Base-by-base conservation (phyloP, 192 early-diverging fungal species). In the Coemansia sp. region DNA sequence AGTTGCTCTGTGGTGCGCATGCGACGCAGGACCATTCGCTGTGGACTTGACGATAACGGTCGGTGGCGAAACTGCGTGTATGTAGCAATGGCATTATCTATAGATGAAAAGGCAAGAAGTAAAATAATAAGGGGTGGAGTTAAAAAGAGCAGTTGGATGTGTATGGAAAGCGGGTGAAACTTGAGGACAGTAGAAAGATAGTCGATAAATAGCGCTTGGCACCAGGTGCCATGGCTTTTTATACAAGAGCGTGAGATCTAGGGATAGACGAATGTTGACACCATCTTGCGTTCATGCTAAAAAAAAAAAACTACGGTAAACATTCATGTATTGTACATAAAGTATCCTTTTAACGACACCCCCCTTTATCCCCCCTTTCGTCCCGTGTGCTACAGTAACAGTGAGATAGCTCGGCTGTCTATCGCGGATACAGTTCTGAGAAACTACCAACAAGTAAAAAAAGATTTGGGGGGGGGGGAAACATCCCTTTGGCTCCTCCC, bases 21-120 rank as follows among this genome's bases (percentile, higher is more conserved):
- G 62, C 21, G 25, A 70, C 38, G 51, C 68, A 70, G 11, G 59
- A 45, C 68, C 59, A 61, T 36, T 61, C 59, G 59, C 59, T 61
- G 2, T 23, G 32, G 9, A 19, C 19, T 23, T 36, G 29, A 15
- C 55, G 63, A 71, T 3, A 71, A 70, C 39, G 36, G 15, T 58
- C 29, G 29, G 4, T 14, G 15, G 55, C 55, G 23, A 41, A 62
- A 5, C 60, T 39, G n/a, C 60, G 60, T 39, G 60, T 36, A 11
- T 41, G 38, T 25, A 36, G 19, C 37, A 58, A n/a, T 17, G 55
- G 55, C 55, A 58, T 58, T 58, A 8, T 32, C 14, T 55, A 11
- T 55, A 29, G 27, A 55, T 5, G 32, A 19, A 9, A 58, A 36
- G 32, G 32, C 15, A 58, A n/a, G 8, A 15, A 12, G 34, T 4